A percentile compares a stretch with the other conserved stretches of the same genome.
Conservation (phyloP, 768 basidiomycete species). For the Hebeloma cylindrosporum region DNA sequence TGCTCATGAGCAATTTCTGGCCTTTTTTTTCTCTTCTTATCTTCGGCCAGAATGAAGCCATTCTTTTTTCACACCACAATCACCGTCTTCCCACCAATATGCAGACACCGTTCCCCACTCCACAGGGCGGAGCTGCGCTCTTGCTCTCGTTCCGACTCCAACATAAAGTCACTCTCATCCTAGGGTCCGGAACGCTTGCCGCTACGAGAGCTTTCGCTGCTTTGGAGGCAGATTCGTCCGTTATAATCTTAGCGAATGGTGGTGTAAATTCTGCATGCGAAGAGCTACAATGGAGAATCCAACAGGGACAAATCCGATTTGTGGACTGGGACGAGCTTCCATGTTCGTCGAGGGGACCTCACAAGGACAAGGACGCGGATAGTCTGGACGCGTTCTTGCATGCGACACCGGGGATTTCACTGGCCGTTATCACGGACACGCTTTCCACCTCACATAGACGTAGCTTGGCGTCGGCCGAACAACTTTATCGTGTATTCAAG, state of each 20-base stretch:
- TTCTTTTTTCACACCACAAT: neutral
- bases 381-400: constrained; percentile 51
- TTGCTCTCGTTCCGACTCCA: constrained; percentile 71
- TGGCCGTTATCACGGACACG: constrained; percentile 86
- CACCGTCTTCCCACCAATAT: constrained; percentile 11
- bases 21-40: no score
- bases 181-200: constrained; percentile 80
- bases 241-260: constrained; percentile 61
- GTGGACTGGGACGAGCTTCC: constrained; percentile 54
- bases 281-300: constrained; percentile 67
- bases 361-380: constrained; percentile 38
- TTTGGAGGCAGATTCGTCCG: constrained; percentile 75
- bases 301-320: constrained; percentile 54
- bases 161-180: constrained; percentile 56
- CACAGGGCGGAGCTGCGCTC: constrained; percentile 63
- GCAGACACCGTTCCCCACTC: constrained; percentile 16
- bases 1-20: no score
- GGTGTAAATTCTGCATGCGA: constrained; percentile 55
- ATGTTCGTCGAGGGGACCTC: constrained; percentile 31
- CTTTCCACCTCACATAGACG: constrained; percentile 45
- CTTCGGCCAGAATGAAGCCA: no score
- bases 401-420: constrained; percentile 27
- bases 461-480: constrained; percentile 50
- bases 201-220: constrained; percentile 82
- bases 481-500: constrained; percentile 56